A percentile compares a stretch with the other conserved stretches of the same genome.
phyloP scores from a whole-genome alignment of 352 stramenopile species.

The Halophytophthora polymorphica region DNA sequence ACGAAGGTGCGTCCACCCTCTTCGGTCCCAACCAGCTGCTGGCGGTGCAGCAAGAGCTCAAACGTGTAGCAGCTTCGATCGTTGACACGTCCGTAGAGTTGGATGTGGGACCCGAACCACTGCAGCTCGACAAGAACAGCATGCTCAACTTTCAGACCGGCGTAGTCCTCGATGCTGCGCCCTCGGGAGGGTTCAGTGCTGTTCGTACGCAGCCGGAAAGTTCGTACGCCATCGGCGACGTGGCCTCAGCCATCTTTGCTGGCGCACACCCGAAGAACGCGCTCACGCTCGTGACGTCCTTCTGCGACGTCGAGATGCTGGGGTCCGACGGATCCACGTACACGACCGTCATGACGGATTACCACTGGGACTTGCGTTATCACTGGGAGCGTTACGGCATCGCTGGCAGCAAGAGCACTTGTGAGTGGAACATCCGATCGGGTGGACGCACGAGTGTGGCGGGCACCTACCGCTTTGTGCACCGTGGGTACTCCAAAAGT shows the following conservation, averaged over 20 bases:
- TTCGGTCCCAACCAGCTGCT: constrained; percentile 53
- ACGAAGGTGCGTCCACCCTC: constrained; percentile 57
- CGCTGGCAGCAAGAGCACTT: constrained; percentile 28
- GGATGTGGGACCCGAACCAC: constrained; percentile 23
- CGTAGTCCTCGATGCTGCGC: constrained; percentile 25
- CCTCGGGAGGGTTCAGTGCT: constrained; percentile 20
- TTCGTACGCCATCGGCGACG: constrained; percentile 21
- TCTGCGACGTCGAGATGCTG: constrained; percentile 37
- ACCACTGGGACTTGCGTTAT: constrained; percentile 39
- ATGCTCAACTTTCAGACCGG: constrained; percentile 27
- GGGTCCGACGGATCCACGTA: constrained; percentile 10
- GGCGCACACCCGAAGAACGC: constrained; percentile 38
- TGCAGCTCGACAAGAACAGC: constrained; percentile 26
- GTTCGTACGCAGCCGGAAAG: constrained; percentile 14
- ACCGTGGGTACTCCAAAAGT: constrained; percentile 29
- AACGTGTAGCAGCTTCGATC: constrained; percentile 25
- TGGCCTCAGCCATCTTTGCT: constrained; percentile 26
- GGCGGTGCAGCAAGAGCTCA: constrained; percentile 40
- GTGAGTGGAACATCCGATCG: constrained; percentile 32
- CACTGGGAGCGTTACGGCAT: constrained; percentile 18
- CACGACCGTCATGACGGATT: constrained; percentile 26
- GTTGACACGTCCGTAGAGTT: constrained; percentile 12
- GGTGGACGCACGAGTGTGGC: constrained; percentile 14
- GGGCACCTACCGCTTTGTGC: constrained; percentile 29
- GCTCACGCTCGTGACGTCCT: constrained; percentile 22